Evolutionary conservation across 257 asterid genomes (phyloP).

Genomic region (Plectranthus barbatus): DNA sequence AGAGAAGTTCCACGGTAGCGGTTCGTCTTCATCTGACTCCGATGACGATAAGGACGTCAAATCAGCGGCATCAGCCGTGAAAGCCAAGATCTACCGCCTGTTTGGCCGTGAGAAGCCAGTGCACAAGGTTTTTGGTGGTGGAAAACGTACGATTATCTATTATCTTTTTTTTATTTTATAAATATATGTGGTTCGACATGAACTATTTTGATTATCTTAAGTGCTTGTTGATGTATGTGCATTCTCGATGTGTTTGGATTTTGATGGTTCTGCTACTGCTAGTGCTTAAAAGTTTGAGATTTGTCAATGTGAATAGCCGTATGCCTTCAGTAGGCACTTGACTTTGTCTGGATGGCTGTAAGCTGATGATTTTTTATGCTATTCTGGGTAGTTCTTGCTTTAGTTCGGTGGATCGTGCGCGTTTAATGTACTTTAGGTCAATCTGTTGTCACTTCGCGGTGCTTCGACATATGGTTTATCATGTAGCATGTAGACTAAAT

Average conservation of each 20-base stretch:
- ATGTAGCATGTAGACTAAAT: not conserved
- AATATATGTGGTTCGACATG: not conserved
- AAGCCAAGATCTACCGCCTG: constrained; percentile 79
- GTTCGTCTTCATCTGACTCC: constrained; percentile 78
- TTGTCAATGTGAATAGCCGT: not conserved
- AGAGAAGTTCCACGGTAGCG: constrained; percentile 52
- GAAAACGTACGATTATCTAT: constrained; percentile 53
- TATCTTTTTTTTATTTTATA: not conserved
- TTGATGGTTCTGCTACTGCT: not conserved
- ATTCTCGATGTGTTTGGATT: not conserved
- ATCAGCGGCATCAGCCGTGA: constrained; percentile 33
- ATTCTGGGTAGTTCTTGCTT: not conserved
- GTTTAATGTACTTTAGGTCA: not conserved
- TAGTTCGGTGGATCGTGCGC: not conserved
- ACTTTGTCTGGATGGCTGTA: not conserved
- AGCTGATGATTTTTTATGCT: not conserved
- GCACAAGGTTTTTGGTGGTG: constrained; percentile 81
- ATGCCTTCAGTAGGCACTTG: not conserved
- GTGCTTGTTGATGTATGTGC: not conserved
- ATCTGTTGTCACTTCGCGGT: not conserved
- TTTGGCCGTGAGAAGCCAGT: constrained; percentile 84
- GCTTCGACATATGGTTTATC: not conserved
- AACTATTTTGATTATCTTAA: not conserved
- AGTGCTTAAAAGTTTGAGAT: not conserved
- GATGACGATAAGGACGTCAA: constrained; percentile 46